Percentiles rank a stretch among this genome's conserved stretches.
phyloP scores from a whole-genome alignment of 2,329 filamentous ascomycete species.

The Neoarthrinium moseri region DNA sequence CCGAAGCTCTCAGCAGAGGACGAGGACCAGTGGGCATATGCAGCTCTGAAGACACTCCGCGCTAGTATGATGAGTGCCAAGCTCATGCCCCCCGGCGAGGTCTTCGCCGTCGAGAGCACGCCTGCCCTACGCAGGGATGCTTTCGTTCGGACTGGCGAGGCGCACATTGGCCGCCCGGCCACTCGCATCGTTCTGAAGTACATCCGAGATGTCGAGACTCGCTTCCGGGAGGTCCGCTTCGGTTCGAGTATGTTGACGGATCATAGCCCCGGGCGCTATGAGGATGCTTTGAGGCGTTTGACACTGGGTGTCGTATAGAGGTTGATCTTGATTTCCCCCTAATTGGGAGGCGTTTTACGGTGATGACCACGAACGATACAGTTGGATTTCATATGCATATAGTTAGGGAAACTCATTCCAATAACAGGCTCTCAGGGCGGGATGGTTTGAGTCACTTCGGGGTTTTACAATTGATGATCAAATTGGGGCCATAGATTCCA shows the following conservation, averaged over 20 bases:
- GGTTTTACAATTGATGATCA: too few relatives aligned
- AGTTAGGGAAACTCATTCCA: too few relatives aligned
- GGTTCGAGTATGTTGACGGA: conserved; percentile 73
- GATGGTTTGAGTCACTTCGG: too few relatives aligned
- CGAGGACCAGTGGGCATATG: conserved; percentile 69
- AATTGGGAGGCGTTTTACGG: not conserved
- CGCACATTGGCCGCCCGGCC: conserved; percentile 62
- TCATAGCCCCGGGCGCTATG: conserved; percentile 73
- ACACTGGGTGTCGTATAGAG: conserved; percentile 41
- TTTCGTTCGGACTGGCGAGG: conserved; percentile 47
- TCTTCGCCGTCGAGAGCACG: conserved; percentile 70
- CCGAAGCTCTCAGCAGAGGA: conserved; percentile 41
- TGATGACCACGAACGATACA: conserved; percentile 16
- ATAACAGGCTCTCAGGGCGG: too few relatives aligned
- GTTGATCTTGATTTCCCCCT: not conserved
- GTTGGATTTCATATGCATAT: too few relatives aligned
- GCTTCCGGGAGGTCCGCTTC: conserved; percentile 70
- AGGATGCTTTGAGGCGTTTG: conserved; percentile 65
- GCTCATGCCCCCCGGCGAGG: conserved; percentile 72
- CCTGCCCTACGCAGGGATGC: conserved; percentile 66
- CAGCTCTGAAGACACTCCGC: conserved; percentile 64
- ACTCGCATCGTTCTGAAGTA: conserved; percentile 69
- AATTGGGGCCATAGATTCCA: too few relatives aligned
- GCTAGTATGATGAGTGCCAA: conserved; percentile 68
- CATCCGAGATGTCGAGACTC: conserved; percentile 66